A percentile compares a stretch with the other conserved stretches of the same genome.
Conservation (phyloP, 768 basidiomycete genomes). For the Gymnopilus dilepis region DNA sequence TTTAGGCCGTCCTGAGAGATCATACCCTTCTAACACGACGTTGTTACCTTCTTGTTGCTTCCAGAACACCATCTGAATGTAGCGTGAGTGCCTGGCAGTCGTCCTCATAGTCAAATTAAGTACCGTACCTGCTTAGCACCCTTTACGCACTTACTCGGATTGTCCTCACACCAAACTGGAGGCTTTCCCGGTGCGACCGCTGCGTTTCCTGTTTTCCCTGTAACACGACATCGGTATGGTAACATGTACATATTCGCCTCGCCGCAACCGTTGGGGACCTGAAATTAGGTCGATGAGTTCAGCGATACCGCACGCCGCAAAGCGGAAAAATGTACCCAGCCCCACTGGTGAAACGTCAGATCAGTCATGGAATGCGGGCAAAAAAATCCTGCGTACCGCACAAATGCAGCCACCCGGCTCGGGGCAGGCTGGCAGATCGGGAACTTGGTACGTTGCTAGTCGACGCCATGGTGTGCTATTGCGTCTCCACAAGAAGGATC, state of each 20-base stretch:
- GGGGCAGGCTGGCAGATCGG: slow-evolving; percentile 50
- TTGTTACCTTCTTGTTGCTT: slow-evolving; percentile 50
- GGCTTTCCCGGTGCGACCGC: slow-evolving; percentile 38
- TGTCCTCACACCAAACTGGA: slow-evolving; percentile 48
- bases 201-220: slow-evolving; percentile 34
- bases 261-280: slow-evolving; percentile 38
- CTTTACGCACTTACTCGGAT: slow-evolving; percentile 36
- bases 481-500: too few relatives aligned
- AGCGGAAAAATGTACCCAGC: slow-evolving; percentile 39
- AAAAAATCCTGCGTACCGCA: slow-evolving; percentile 36
- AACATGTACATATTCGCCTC: slow-evolving; percentile 54
- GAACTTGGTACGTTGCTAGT: slow-evolving; percentile 46
- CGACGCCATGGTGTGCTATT: slow-evolving; percentile 49
- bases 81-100: not conserved
- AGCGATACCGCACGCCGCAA: not conserved
- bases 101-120: too few relatives aligned
- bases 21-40: slow-evolving; percentile 42
- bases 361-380: not conserved
- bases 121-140: slow-evolving; percentile 44
- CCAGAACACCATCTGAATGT: slow-evolving; percentile 44
- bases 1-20: slow-evolving; percentile 48
- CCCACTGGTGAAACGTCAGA: slow-evolving; percentile 39
- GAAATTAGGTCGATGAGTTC: not conserved
- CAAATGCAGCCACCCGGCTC: slow-evolving; percentile 45
- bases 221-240: slow-evolving; percentile 45